Conservation (phyloP, 2,329 filamentous ascomycete species). For the Trichophyton rubrum region DNA sequence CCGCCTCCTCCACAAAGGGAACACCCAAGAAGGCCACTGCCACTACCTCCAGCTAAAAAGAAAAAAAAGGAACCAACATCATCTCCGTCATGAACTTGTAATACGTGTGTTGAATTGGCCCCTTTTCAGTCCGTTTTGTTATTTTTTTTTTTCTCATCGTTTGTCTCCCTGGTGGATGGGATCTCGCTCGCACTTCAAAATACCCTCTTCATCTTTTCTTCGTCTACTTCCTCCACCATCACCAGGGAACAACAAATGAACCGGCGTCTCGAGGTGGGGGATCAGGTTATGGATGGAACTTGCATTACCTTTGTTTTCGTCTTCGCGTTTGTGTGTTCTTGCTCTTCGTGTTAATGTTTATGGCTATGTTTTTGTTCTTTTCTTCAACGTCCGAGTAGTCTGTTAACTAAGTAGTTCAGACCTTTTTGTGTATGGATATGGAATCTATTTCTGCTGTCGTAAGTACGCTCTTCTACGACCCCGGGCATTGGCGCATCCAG, state of each 20-base stretch:
- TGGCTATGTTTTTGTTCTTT: not conserved
- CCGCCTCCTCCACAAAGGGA: constrained; percentile 15
- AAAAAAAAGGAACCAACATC: no score
- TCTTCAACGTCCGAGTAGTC: not conserved
- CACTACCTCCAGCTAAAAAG: not conserved
- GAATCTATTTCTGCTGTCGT: not conserved
- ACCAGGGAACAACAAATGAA: constrained; percentile 6
- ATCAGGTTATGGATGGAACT: constrained; percentile 5
- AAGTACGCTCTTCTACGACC: no score
- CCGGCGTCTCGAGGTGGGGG: constrained; percentile 8
- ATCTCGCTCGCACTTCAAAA: not conserved
- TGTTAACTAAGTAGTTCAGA: no score
- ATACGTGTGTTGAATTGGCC: not conserved
- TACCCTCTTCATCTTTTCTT: not conserved
- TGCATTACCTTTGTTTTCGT: constrained; percentile 1
- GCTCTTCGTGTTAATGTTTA: constrained; percentile 9
- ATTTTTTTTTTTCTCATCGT: constrained; percentile 10
- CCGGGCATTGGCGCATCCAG: no score
- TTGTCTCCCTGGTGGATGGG: not conserved
- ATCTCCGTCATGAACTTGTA: not conserved
- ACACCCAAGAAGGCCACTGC: not conserved
- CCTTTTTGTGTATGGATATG: constrained; percentile 2
- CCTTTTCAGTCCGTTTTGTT: not conserved
- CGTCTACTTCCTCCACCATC: not conserved
- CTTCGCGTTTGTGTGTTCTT: constrained; percentile 18